phyloP scores from a whole-genome alignment of 1,284 basidiomycete genomes.

The Earliella scabrosa region DNA sequence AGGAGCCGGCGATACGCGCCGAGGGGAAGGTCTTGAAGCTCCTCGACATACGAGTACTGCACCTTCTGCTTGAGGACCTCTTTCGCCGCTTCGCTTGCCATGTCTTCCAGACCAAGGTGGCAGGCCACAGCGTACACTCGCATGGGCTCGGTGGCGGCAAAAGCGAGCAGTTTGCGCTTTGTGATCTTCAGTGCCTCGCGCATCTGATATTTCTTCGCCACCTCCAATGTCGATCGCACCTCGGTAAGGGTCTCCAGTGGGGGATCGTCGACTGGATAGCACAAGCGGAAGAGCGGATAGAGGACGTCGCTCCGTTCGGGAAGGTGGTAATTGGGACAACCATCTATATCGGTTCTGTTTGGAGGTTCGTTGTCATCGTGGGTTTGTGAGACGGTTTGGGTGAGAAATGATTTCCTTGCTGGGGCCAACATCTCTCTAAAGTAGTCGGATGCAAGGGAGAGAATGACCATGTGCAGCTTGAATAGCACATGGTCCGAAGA shows the following conservation, averaged over 20 bases:
- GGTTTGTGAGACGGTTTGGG: not conserved
- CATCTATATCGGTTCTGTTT: not conserved
- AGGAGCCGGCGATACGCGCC: not conserved
- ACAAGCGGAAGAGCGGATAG: constrained; percentile 37
- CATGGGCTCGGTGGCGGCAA: constrained; percentile 30
- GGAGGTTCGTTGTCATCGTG: not conserved
- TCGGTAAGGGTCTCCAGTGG: constrained; percentile 16
- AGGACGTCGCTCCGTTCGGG: constrained; percentile 22
- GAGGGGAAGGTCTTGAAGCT: not conserved
- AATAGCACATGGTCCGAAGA: constrained; percentile 43
- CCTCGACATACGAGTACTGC: not conserved
- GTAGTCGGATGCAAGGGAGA: constrained; percentile 47
- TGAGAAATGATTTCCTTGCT: constrained; percentile 15
- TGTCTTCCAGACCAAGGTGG: constrained; percentile 28
- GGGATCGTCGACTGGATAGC: constrained; percentile 26
- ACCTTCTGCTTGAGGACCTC: not conserved
- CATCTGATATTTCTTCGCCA: constrained; percentile 44
- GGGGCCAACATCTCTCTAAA: constrained; percentile 43
- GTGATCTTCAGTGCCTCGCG: constrained; percentile 12
- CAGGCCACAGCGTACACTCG: constrained; percentile 33
- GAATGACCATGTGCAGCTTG: constrained; percentile 37
- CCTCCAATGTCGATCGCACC: constrained; percentile 32
- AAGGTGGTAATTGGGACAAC: constrained; percentile 30
- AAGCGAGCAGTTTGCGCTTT: not conserved
- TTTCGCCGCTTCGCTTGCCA: not conserved